Conservation (phyloP, 1,284 basidiomycete species). For the Ceratorhiza oryzae-sativae region DNA sequence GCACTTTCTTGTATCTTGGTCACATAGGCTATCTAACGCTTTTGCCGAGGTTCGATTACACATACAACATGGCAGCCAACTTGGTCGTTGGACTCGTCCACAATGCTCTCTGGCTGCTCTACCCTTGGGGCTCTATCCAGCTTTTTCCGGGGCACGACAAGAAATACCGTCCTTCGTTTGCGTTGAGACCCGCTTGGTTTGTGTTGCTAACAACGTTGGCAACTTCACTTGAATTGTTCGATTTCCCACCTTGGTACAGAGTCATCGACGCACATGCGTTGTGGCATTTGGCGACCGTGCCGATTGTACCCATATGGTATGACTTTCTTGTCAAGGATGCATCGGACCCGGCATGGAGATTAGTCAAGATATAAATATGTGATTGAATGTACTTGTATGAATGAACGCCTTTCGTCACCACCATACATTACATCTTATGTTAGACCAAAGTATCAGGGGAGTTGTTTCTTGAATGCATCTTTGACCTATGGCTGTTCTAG, state of each 20-base stretch:
- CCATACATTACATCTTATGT: not conserved
- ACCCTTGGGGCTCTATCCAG: conserved; percentile 55
- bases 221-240: conserved; percentile 86
- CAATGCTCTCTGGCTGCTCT: conserved; percentile 86
- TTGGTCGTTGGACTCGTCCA: conserved; percentile 70
- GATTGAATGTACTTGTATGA: conserved; percentile 1
- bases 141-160: conserved; percentile 40
- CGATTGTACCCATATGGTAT: conserved; percentile 86
- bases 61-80: conserved; percentile 93
- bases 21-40: conserved; percentile 83
- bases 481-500: not conserved
- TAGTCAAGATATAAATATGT: conserved; percentile 15
- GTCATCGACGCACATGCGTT: conserved; percentile 92
- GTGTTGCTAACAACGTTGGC: conserved; percentile 77
- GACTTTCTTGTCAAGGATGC: conserved; percentile 76
- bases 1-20: conserved; percentile 61
- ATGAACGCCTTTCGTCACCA: not conserved
- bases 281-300: conserved; percentile 91
- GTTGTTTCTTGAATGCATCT: conserved; percentile 15
- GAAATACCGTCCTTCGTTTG: conserved; percentile 63
- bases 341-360: conserved; percentile 53
- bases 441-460: not conserved
- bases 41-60: conserved; percentile 88
- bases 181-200: conserved; percentile 64
- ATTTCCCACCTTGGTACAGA: conserved; percentile 83